phyloP scores from a whole-genome alignment of 345 rosid species.

The Corymbia maculata region DNA sequence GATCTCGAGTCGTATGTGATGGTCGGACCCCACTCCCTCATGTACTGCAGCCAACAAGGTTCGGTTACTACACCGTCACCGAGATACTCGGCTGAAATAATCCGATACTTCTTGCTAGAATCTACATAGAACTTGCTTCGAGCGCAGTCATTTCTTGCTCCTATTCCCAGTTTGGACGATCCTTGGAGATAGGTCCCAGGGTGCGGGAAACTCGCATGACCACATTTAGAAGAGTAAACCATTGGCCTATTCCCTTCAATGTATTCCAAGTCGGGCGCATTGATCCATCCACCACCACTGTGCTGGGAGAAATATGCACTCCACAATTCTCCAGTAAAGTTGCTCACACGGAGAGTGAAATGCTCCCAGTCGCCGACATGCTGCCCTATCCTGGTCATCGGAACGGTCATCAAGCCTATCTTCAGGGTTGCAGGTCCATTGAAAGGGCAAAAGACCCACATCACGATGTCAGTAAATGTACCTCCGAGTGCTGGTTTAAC shows the following conservation, averaged over 20 bases:
- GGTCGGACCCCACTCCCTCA: constrained; percentile 97
- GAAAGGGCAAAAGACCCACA: constrained; percentile 94
- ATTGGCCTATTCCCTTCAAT: constrained; percentile 45
- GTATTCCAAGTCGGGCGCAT: constrained; percentile 60
- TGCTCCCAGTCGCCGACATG: constrained; percentile 96
- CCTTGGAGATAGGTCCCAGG: constrained; percentile 81
- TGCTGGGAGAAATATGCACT: constrained; percentile 76
- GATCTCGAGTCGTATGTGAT: constrained; percentile 69
- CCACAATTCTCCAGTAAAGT: constrained; percentile 83
- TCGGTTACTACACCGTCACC: constrained; percentile 46
- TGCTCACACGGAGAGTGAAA: constrained; percentile 72
- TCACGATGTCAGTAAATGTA: constrained; percentile 75
- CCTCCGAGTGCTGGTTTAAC: constrained; percentile 89
- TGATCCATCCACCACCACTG: constrained; percentile 81
- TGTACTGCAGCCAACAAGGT: constrained; percentile 81
- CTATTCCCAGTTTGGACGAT: constrained; percentile 64
- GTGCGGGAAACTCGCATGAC: constrained; percentile 88
- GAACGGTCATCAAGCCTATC: constrained; percentile 54
- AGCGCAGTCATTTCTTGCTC: constrained; percentile 61
- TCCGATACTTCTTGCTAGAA: constrained; percentile 57
- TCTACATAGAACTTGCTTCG: constrained; percentile 48
- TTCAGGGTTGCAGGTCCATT: constrained; percentile 85
- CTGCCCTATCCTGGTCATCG: constrained; percentile 63
- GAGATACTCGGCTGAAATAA: constrained; percentile 75
- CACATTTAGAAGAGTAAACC: constrained; percentile 74